Conservation (phyloP, 495 filamentous ascomycete species). For the Chlorociboria aeruginascens region DNA sequence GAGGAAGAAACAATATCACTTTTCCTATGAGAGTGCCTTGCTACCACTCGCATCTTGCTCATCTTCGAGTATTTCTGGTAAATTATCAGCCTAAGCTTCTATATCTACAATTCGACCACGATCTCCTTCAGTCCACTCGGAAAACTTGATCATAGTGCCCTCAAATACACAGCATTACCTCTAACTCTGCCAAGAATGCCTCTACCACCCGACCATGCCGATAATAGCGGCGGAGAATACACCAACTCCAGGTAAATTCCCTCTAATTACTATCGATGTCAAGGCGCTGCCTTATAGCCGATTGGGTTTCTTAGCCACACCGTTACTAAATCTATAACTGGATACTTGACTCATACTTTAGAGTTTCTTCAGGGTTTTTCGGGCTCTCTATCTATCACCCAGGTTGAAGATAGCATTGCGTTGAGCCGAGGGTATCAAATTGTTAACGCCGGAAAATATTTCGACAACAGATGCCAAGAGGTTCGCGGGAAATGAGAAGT, state of each 20-base stretch:
- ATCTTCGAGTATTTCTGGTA: slow-evolving; percentile 6
- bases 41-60: slow-evolving; percentile 8
- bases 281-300: slow-evolving; percentile 10
- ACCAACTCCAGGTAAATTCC: neutral
- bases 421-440: neutral
- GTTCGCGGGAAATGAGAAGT: too few species aligned
- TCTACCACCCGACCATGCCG: neutral
- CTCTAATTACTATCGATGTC: slow-evolving; percentile 3
- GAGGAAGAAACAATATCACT: slow-evolving; percentile 4
- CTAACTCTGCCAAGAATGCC: slow-evolving; percentile 12
- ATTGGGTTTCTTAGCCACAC: slow-evolving; percentile 3
- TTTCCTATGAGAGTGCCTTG: slow-evolving; percentile 14
- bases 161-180: slow-evolving; percentile 3
- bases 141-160: neutral
- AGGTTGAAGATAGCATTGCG: neutral
- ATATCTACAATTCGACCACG: slow-evolving; percentile 5
- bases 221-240: neutral
- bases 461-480: too few species aligned
- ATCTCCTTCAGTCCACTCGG: neutral
- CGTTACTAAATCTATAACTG: slow-evolving; percentile 9
- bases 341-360: slow-evolving; percentile 7
- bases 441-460: slow-evolving; percentile 10
- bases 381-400: slow-evolving; percentile 8
- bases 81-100: neutral
- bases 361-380: slow-evolving; percentile 11